Conservation (phyloP, 805 yeast genomes). For the Yamadazyma scolyti region DNA sequence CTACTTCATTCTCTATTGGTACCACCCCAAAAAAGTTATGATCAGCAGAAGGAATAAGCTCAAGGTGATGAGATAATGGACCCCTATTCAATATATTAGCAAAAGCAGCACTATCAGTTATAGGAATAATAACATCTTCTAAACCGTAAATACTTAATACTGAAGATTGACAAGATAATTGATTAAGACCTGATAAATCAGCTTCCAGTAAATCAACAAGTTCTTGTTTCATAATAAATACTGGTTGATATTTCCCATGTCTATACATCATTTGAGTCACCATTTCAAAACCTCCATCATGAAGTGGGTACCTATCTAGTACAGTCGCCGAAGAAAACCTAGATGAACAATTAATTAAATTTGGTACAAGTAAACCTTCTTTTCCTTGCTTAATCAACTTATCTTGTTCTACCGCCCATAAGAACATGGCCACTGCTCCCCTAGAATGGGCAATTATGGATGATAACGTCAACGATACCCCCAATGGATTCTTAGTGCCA, state of each 20-base stretch:
- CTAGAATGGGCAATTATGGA: slow-evolving; percentile 76
- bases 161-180: slow-evolving; percentile 43
- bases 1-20: slow-evolving; percentile 30
- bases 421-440: slow-evolving; percentile 71
- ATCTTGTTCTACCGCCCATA: slow-evolving; percentile 58
- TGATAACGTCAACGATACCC: slow-evolving; percentile 43
- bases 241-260: slow-evolving; percentile 43
- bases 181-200: slow-evolving; percentile 39
- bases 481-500: slow-evolving; percentile 31
- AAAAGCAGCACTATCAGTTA: slow-evolving; percentile 56
- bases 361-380: slow-evolving; percentile 50
- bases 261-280: slow-evolving; percentile 31
- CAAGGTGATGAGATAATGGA: slow-evolving; percentile 45
- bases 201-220: slow-evolving; percentile 46
- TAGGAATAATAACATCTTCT: slow-evolving; percentile 62
- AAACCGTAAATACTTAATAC: slow-evolving; percentile 72
- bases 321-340: slow-evolving; percentile 57
- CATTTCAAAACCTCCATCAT: slow-evolving; percentile 14
- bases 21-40: slow-evolving; percentile 70
- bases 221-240: slow-evolving; percentile 49
- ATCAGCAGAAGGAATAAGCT: slow-evolving; percentile 65
- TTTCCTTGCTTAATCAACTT: slow-evolving; percentile 23
- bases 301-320: slow-evolving; percentile 31
- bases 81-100: slow-evolving; percentile 57
- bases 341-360: slow-evolving; percentile 68